These are phyloP conservation scores for Verruconis gallopava DNA, from an alignment of 2,329 filamentous ascomycete species.

Conservation along the genomic window DNA sequence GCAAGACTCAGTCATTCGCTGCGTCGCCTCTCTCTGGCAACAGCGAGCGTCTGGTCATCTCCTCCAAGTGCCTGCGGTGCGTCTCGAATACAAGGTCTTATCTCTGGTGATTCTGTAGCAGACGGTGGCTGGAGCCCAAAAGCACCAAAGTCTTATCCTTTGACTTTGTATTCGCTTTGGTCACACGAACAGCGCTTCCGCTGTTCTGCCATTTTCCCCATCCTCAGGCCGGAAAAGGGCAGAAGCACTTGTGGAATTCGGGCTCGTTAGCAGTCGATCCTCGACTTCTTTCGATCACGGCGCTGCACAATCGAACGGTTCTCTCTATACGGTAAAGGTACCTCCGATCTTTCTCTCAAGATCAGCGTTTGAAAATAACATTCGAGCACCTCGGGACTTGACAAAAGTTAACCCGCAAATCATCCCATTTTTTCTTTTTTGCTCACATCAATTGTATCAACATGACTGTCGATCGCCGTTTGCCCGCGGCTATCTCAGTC, in stretches of 20 bases:
- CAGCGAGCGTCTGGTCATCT: conserved; percentile 5
- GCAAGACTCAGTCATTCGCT: conserved; percentile 8
- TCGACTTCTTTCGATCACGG: conserved; percentile 6
- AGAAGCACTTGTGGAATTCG: conserved; percentile 8
- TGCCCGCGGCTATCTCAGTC: conserved; percentile 21
- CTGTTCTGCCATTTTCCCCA: conserved; percentile 2
- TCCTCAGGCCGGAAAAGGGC: background rate
- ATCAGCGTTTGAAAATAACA: background rate
- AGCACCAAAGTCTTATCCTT: conserved; percentile 2
- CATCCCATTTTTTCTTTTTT: too few species aligned
- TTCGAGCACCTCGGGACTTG: background rate
- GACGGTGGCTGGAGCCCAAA: conserved; percentile 29
- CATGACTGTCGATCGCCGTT: conserved; percentile 26
- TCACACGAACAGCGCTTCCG: conserved; percentile 5
- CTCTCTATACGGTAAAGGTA: conserved; percentile 7
- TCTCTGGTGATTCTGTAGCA: conserved; percentile 31
- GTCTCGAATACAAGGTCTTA: conserved; percentile 23
- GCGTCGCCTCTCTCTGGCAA: conserved; percentile 5
- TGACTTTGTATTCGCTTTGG: conserved; percentile 1
- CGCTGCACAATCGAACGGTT: conserved; percentile 9
- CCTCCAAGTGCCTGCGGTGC: conserved; percentile 25
- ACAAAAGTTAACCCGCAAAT: background rate
- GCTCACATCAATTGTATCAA: too few species aligned
- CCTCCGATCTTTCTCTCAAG: conserved; percentile 6
- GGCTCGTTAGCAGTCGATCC: conserved; percentile 6